phyloP scores from a whole-genome alignment of 768 basidiomycete species.

The Boletus huronensis region DNA sequence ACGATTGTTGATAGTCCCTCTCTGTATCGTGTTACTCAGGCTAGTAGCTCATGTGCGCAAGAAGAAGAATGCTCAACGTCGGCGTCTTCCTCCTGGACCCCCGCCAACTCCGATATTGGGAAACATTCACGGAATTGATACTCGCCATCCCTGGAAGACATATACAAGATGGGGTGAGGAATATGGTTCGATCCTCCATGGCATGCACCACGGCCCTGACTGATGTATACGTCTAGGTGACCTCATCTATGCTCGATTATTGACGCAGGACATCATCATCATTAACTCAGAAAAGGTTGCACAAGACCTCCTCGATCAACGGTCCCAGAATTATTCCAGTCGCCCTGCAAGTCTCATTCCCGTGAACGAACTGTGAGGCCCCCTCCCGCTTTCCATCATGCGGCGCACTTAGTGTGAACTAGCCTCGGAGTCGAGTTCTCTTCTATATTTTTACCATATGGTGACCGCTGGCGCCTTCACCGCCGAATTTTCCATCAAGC shows the following conservation, averaged over 20 bases:
- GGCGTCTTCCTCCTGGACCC: conserved; percentile 22
- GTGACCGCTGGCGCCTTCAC: conserved; percentile 28
- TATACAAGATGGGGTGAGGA: conserved; percentile 19
- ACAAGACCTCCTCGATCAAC: conserved; percentile 20
- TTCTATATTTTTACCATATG: conserved; percentile 26
- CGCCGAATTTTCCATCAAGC: conserved; percentile 36
- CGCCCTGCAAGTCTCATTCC: conserved; percentile 16
- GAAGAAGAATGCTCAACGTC: conserved; percentile 3
- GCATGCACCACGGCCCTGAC: not conserved
- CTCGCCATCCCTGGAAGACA: conserved; percentile 19
- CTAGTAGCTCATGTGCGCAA: conserved; percentile 11
- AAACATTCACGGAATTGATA: conserved; percentile 19
- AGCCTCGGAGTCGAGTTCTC: conserved; percentile 27
- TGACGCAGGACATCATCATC: conserved; percentile 24
- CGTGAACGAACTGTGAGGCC: conserved; percentile 20
- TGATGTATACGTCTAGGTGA: conserved; percentile 10
- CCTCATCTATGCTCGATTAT: conserved; percentile 22
- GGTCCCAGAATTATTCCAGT: conserved; percentile 24
- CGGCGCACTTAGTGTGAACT: not conserved
- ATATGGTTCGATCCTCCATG: conserved; percentile 14
- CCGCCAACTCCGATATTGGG: conserved; percentile 19
- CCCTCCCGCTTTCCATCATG: not conserved
- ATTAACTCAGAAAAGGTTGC: conserved; percentile 28
- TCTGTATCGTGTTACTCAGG: conserved; percentile 9
- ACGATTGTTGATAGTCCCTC: not conserved